Percentiles rank a stretch among this genome's conserved stretches.
These are phyloP conservation scores for Lactarius sp. DNA, from an alignment of 768 basidiomycete genomes.

Conservation along the genomic window DNA sequence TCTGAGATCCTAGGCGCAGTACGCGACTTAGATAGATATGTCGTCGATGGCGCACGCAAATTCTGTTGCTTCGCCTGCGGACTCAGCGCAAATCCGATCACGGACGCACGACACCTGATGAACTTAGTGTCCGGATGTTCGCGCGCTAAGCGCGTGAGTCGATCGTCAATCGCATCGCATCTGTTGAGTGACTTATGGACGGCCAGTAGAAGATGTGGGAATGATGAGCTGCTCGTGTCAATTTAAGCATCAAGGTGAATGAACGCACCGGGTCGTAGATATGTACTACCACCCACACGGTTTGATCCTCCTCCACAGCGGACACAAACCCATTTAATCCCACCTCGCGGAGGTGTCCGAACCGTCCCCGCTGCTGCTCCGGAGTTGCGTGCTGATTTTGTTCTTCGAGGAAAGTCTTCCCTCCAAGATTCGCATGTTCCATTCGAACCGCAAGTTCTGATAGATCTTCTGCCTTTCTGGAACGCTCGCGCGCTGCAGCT, in stretches of 20 bases:
- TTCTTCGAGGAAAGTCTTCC: constrained; percentile 74
- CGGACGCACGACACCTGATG: constrained; percentile 70
- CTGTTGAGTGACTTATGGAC: constrained; percentile 62
- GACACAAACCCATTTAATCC: constrained; percentile 65
- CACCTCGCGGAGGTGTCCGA: constrained; percentile 79
- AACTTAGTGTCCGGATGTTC: constrained; percentile 69
- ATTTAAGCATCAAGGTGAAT: background rate
- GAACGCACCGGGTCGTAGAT: constrained; percentile 71
- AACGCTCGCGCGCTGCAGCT: constrained; percentile 51
- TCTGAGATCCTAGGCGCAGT: constrained; percentile 23
- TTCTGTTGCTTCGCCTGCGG: constrained; percentile 22
- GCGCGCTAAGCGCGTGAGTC: constrained; percentile 64
- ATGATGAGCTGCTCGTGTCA: background rate
- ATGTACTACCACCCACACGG: constrained; percentile 81
- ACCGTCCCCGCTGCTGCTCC: constrained; percentile 47
- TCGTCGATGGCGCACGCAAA: constrained; percentile 20
- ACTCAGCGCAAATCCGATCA: constrained; percentile 63
- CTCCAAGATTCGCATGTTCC: constrained; percentile 62
- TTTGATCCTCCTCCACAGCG: constrained; percentile 63
- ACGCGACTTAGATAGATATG: constrained; percentile 19
- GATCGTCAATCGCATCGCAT: constrained; percentile 67
- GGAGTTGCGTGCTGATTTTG: constrained; percentile 43
- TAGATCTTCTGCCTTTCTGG: constrained; percentile 48
- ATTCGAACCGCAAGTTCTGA: constrained; percentile 50
- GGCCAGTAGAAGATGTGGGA: background rate